A percentile compares a stretch with the other conserved stretches of the same genome.
These are phyloP conservation scores for Claviceps sp. DNA, from an alignment of 2,329 filamentous ascomycete species.

Conservation along the genomic window DNA sequence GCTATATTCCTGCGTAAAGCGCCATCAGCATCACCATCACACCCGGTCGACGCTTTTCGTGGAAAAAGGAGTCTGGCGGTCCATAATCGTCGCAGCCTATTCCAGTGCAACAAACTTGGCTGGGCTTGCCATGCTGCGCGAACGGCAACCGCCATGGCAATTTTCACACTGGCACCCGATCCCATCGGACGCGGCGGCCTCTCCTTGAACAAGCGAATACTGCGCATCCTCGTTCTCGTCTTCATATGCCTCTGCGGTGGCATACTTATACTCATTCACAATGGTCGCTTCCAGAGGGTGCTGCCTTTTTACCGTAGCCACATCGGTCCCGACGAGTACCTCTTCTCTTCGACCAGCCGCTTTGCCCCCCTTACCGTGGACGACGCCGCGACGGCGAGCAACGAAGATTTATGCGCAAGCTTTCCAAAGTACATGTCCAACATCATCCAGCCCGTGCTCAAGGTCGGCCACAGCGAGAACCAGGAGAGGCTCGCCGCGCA, in stretches of 20 bases:
- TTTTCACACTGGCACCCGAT: conserved; percentile 2
- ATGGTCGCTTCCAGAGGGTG: neutral
- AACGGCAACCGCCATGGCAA: conserved; percentile 1
- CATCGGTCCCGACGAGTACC: conserved; percentile 15
- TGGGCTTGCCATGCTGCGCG: conserved; percentile 1
- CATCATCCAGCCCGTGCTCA: conserved; percentile 20
- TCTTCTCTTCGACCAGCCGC: conserved; percentile 16
- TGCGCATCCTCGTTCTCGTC: conserved; percentile 15
- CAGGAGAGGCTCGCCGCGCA: conserved; percentile 23
- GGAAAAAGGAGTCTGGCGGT: too few relatives aligned
- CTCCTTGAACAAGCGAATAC: conserved; percentile 19
- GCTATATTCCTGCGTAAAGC: too few relatives aligned
- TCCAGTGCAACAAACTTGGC: neutral
- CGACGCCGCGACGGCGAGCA: conserved; percentile 11
- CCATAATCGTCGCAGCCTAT: neutral
- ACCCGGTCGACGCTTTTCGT: too few relatives aligned
- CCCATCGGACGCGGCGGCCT: conserved; percentile 5
- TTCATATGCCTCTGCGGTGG: conserved; percentile 12
- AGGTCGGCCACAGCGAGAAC: conserved; percentile 19
- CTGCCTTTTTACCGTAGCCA: conserved; percentile 12
- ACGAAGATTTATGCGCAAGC: conserved; percentile 17
- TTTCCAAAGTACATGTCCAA: conserved; percentile 20
- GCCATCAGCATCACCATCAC: too few relatives aligned
- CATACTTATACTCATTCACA: neutral
- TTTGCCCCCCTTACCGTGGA: conserved; percentile 18